Evolutionary conservation across 202 grass and related monocot species (phyloP).

Genomic region (Schoenoplectus tabernaemontani): DNA sequence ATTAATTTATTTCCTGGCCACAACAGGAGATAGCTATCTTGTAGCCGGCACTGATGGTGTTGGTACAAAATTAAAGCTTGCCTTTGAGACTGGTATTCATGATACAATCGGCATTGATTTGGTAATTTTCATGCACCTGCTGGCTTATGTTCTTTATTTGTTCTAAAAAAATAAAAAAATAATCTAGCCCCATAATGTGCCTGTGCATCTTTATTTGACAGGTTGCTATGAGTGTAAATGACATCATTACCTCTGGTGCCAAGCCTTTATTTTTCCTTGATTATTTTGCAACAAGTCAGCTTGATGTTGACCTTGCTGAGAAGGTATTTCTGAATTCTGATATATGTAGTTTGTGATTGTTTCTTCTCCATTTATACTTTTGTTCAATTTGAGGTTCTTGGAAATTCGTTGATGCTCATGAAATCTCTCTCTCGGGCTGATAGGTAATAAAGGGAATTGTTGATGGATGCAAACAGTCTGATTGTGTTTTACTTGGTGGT

Average conservation of each 20-base stretch:
- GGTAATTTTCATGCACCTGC: constrained; percentile 24
- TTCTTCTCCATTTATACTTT: neutral
- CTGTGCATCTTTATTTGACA: neutral
- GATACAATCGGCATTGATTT: constrained; percentile 91
- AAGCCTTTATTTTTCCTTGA: constrained; percentile 94
- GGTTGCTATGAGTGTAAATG: constrained; percentile 99
- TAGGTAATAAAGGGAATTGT: constrained; percentile 95
- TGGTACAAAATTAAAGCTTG: constrained; percentile 91
- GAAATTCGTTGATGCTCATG: neutral
- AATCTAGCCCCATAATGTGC: neutral
- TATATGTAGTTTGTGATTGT: constrained; percentile 10
- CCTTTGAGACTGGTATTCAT: constrained; percentile 88
- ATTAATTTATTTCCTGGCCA: neutral
- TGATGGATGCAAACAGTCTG: constrained; percentile 70
- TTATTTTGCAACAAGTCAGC: constrained; percentile 76
- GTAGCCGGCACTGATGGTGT: constrained; percentile 86
- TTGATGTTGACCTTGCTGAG: constrained; percentile 92
- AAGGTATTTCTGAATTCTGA: constrained; percentile 34
- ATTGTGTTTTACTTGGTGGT: constrained; percentile 75
- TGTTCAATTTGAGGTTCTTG: neutral
- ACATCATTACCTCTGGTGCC: constrained; percentile 88
- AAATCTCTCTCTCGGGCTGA: neutral
- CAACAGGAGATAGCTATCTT: constrained; percentile 61
- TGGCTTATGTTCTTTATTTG: neutral
- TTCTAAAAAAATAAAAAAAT: neutral